phyloP scores from a whole-genome alignment of 768 basidiomycete genomes.

The Boletus fagicola region DNA sequence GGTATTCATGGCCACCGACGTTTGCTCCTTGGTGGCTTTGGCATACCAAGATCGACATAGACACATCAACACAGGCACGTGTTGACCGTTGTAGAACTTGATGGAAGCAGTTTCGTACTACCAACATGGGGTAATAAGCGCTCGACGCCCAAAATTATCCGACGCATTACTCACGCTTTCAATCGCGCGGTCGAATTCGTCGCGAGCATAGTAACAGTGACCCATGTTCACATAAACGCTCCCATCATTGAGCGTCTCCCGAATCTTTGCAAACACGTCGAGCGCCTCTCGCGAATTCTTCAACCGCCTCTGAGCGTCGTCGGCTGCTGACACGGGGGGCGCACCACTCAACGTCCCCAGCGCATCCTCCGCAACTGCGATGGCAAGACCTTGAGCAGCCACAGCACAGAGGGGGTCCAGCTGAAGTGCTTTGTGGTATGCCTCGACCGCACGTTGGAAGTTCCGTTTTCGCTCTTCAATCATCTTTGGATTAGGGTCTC shows the following conservation, averaged over 20 bases:
- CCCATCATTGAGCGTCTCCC: slow-evolving; percentile 79
- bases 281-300: slow-evolving; percentile 85
- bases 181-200: slow-evolving; percentile 94
- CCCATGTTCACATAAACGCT: slow-evolving; percentile 96
- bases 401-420: slow-evolving; percentile 84
- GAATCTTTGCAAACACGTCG: slow-evolving; percentile 84
- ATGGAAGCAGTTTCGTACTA: slow-evolving; percentile 86
- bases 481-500: slow-evolving; percentile 55
- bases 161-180: slow-evolving; percentile 68
- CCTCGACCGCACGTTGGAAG: slow-evolving; percentile 83
- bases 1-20: slow-evolving; percentile 75
- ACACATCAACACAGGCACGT: slow-evolving; percentile 76
- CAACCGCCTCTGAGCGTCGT: slow-evolving; percentile 64
- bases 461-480: slow-evolving; percentile 65
- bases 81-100: slow-evolving; percentile 71
- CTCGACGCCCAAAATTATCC: background rate
- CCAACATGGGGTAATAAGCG: background rate
- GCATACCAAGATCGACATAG: slow-evolving; percentile 93
- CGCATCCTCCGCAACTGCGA: slow-evolving; percentile 89
- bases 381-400: slow-evolving; percentile 94
- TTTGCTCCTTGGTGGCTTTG: slow-evolving; percentile 88
- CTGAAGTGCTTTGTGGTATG: slow-evolving; percentile 87
- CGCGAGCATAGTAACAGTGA: slow-evolving; percentile 88
- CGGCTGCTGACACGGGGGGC: slow-evolving; percentile 45
- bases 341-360: slow-evolving; percentile 65